Evolutionary conservation across 176 grass and related monocot species (phyloP).

Genomic region (Rhynchospora breviuscula): DNA sequence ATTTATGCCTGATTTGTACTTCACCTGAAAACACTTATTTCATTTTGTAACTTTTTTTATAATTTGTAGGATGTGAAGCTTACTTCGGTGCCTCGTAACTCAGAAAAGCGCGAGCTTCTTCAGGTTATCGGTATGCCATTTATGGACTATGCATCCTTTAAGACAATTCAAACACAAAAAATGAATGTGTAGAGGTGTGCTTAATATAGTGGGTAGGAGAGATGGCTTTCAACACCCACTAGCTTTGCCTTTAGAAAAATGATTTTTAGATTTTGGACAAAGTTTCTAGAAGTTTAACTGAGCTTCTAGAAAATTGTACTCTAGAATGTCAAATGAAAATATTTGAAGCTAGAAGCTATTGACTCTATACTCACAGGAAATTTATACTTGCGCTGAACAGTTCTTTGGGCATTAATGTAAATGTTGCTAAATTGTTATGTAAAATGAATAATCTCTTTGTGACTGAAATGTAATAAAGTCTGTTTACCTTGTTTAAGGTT

Average conservation of each 20-base stretch:
- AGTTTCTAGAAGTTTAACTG: neutral
- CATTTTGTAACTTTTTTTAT: conserved; percentile 10
- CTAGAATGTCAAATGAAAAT: neutral
- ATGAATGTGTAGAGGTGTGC: neutral
- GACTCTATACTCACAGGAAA: neutral
- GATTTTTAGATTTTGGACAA: neutral
- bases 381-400: neutral
- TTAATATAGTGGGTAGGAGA: neutral
- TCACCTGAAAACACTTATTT: conserved; percentile 18
- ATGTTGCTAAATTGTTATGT: neutral
- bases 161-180: neutral
- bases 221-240: neutral
- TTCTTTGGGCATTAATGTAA: neutral
- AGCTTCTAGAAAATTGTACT: neutral
- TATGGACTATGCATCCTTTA: neutral
- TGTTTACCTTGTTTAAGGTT: conserved; percentile 4
- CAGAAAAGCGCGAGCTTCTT: conserved; percentile 79
- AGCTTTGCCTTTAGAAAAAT: neutral
- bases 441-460: neutral
- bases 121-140: conserved; percentile 69
- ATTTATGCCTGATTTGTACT: conserved; percentile 5
- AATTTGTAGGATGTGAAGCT: conserved; percentile 68
- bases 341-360: neutral
- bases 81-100: conserved; percentile 48
- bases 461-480: conserved; percentile 3